Conservation (phyloP, 768 basidiomycete species). For the Lactarius quietus region DNA sequence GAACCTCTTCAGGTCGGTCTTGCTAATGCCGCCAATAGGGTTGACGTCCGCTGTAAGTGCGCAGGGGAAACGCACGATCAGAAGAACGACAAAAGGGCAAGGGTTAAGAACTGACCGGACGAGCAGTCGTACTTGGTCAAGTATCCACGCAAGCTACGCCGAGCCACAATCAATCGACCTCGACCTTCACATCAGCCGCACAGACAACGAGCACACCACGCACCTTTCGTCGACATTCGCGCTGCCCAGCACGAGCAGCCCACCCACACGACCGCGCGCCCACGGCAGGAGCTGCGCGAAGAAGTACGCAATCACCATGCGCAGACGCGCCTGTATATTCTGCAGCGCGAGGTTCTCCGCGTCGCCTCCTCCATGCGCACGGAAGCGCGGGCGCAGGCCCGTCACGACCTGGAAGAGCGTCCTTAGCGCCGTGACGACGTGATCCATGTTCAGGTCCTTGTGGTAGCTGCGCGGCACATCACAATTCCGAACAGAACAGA, state of each 20-base stretch:
- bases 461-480: slow-evolving; percentile 64
- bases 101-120: slow-evolving; percentile 49
- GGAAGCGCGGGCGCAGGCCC: slow-evolving; percentile 66
- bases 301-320: slow-evolving; percentile 94
- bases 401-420: slow-evolving; percentile 85
- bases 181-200: neutral
- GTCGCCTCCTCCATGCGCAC: slow-evolving; percentile 77
- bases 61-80: slow-evolving; percentile 20
- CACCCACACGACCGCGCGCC: slow-evolving; percentile 79
- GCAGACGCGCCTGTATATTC: slow-evolving; percentile 92
- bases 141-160: slow-evolving; percentile 82
- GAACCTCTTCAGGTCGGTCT: slow-evolving; percentile 95
- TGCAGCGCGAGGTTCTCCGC: slow-evolving; percentile 96
- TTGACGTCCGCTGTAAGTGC: slow-evolving; percentile 80
- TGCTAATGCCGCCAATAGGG: slow-evolving; percentile 97
- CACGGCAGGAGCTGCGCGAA: slow-evolving; percentile 95
- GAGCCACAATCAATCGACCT: too few species aligned
- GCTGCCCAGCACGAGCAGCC: slow-evolving; percentile 91
- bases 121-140: slow-evolving; percentile 98
- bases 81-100: neutral
- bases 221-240: slow-evolving; percentile 98
- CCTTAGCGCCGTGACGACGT: slow-evolving; percentile 77
- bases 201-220: neutral
- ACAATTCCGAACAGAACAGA: neutral
- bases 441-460: slow-evolving; percentile 94